Conservation (phyloP, 495 filamentous ascomycete genomes). For the Aspergillus ellipticus region DNA sequence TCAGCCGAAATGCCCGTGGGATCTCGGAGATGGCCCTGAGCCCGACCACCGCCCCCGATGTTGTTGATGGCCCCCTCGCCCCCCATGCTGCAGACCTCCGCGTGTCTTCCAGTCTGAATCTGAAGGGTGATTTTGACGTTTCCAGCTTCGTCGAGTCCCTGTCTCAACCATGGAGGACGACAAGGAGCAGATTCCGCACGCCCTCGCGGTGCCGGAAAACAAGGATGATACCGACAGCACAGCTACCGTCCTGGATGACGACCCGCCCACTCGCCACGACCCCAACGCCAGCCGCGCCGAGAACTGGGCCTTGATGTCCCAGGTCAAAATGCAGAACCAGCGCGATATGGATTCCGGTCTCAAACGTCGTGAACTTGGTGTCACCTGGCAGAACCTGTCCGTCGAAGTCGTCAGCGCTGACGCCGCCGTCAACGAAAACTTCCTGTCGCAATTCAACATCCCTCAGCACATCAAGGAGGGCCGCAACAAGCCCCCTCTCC, state of each 20-base stretch:
- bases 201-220: constrained; percentile 13
- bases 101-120: background rate
- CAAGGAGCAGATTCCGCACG: constrained; percentile 11
- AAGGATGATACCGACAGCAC: constrained; percentile 32
- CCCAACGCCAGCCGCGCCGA: constrained; percentile 22
- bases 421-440: constrained; percentile 47
- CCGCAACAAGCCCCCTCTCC: constrained; percentile 34
- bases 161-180: constrained; percentile 8
- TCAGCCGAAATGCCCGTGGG: background rate
- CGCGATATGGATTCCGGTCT: constrained; percentile 45
- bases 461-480: constrained; percentile 35
- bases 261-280: constrained; percentile 12
- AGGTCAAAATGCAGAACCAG: constrained; percentile 39
- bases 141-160: background rate
- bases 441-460: constrained; percentile 56
- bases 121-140: background rate
- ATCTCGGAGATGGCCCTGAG: background rate
- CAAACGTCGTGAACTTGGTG: constrained; percentile 47
- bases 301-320: constrained; percentile 44
- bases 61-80: background rate
- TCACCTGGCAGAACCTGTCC: constrained; percentile 52
- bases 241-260: constrained; percentile 25
- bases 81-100: background rate
- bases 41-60: background rate
- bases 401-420: constrained; percentile 43